These are phyloP conservation scores for Eimeria acervulina DNA, from an alignment of 169 alveolate genomes.

Conservation along the genomic window DNA sequence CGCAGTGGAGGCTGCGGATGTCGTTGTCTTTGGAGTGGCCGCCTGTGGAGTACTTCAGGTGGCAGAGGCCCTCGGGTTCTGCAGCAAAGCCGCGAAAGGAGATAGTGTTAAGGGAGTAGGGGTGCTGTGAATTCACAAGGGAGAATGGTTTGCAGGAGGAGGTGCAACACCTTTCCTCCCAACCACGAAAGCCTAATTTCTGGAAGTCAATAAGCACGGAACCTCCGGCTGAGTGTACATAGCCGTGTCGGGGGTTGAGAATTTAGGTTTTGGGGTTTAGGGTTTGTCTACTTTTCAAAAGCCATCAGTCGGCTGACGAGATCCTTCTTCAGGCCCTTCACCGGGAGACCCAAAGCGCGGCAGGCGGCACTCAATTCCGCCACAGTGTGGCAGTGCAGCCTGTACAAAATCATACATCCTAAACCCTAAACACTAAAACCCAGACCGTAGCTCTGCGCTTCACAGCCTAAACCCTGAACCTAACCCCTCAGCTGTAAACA, in stretches of 20 bases:
- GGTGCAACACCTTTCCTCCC: not conserved
- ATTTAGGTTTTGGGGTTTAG: not conserved
- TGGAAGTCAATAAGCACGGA: not conserved
- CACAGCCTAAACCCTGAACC: not conserved
- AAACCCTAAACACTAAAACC: not conserved
- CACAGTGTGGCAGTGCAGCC: constrained; percentile 64
- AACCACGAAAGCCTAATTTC: not conserved
- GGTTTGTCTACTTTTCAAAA: constrained; percentile 16
- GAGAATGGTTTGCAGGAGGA: not conserved
- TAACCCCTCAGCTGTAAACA: not conserved
- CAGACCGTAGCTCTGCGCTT: not conserved
- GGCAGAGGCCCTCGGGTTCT: constrained; percentile 67
- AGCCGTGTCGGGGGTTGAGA: too few relatives aligned
- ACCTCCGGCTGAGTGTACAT: not conserved
- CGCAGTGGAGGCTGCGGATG: constrained; percentile 32
- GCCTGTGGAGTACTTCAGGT: constrained; percentile 5
- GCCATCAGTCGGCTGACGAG: constrained; percentile 38
- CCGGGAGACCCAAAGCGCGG: constrained; percentile 54
- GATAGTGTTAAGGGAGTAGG: not conserved
- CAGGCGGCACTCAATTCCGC: constrained; percentile 44
- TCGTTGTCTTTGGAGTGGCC: constrained; percentile 40
- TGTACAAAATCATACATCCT: not conserved
- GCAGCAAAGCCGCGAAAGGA: not conserved
- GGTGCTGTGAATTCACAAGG: not conserved
- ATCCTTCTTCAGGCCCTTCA: constrained; percentile 33